Evolutionary conservation across 257 asterid species (phyloP).

Genomic region (Solanum lycopersicoides): DNA sequence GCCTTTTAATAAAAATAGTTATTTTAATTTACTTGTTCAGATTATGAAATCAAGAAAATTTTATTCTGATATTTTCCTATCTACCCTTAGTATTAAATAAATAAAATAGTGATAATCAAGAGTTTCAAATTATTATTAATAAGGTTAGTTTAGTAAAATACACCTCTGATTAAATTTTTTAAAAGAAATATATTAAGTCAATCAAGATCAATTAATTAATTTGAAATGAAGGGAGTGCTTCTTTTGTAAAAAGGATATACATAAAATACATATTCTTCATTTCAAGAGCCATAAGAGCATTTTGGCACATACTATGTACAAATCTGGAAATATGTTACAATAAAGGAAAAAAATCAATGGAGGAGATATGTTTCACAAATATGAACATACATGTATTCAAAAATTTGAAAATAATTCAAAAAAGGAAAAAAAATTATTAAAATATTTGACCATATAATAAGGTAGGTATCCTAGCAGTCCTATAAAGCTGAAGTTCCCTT

Average conservation of each 20-base stretch:
- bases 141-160: too few species aligned
- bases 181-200: too few species aligned
- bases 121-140: neutral
- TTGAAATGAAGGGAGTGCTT: neutral
- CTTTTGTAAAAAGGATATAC: neutral
- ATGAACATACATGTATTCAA: neutral
- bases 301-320: neutral
- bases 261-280: neutral
- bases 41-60: neutral
- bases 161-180: too few species aligned
- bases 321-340: neutral
- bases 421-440: neutral
- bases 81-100: neutral
- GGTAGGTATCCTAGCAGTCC: neutral
- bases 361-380: too few species aligned
- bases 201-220: too few species aligned
- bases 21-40: too few species aligned
- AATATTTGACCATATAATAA: neutral
- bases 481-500: neutral
- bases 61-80: neutral
- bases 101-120: neutral
- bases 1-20: neutral
- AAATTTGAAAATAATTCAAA: neutral
- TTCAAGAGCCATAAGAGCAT: neutral
- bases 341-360: neutral